phyloP scores from a whole-genome alignment of 108 stramenopile genomes.

The Schizochytrium sp. region DNA sequence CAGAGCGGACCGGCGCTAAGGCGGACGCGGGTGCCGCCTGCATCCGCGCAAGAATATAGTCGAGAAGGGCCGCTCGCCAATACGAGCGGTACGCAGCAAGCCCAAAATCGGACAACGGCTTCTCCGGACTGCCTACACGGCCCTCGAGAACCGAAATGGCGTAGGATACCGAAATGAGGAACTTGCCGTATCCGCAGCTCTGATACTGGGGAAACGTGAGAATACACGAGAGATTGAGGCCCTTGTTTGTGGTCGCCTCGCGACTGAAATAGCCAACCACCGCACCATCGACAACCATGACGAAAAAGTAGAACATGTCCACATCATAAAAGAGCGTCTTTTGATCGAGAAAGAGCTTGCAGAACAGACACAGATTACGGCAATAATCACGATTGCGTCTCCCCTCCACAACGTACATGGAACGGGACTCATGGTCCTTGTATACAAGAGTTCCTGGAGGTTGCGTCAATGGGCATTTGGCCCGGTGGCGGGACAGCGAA shows the following conservation, averaged over 20 bases:
- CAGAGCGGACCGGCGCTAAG: neutral
- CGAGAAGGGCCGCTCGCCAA: neutral
- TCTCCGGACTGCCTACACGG: slow-evolving; percentile 11
- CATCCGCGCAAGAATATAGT: neutral
- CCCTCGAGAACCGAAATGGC: slow-evolving; percentile 54
- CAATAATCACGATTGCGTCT: slow-evolving; percentile 75
- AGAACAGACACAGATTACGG: slow-evolving; percentile 90
- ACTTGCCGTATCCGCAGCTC: slow-evolving; percentile 93
- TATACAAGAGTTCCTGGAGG: neutral
- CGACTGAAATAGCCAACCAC: slow-evolving; percentile 97
- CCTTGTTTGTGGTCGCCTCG: slow-evolving; percentile 50
- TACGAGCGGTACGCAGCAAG: neutral
- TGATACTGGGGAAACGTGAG: slow-evolving; percentile 96
- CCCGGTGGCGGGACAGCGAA: slow-evolving; percentile 63
- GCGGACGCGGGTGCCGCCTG: neutral
- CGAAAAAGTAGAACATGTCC: slow-evolving; percentile 95
- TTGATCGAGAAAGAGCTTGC: slow-evolving; percentile 99
- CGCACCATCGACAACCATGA: slow-evolving; percentile 88
- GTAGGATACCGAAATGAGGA: slow-evolving; percentile 89
- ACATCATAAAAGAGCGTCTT: slow-evolving; percentile 99
- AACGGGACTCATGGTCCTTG: neutral
- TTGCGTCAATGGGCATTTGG: neutral
- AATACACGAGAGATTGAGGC: slow-evolving; percentile 98
- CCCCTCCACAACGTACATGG: slow-evolving; percentile 50
- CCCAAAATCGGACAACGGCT: neutral